These are phyloP conservation scores for Eucalyptus polyanthemos DNA, from an alignment of 345 rosid genomes.

Conservation along the genomic window DNA sequence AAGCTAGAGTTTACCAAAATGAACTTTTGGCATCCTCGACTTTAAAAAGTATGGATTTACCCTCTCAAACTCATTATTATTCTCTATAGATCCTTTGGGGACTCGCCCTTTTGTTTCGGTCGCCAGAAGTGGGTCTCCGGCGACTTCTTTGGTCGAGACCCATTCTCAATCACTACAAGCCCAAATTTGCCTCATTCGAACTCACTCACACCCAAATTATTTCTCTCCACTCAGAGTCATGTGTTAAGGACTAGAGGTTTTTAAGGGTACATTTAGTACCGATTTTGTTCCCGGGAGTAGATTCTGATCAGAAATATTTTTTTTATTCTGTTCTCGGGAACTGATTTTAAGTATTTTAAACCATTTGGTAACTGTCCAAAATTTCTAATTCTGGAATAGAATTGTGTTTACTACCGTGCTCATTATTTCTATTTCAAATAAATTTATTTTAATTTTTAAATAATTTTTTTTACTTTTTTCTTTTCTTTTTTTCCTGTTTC, in stretches of 20 bases:
- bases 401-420: no score
- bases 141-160: neutral
- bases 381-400: no score
- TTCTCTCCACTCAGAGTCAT: neutral
- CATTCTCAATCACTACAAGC: neutral
- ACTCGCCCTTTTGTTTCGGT: neutral
- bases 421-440: no score
- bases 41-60: neutral
- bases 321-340: fast-evolving
- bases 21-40: neutral
- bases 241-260: neutral
- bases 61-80: neutral
- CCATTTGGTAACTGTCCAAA: no score
- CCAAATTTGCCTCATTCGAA: neutral
- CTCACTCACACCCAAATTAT: neutral
- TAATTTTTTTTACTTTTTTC: no score
- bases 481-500: no score
- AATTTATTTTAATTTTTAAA: no score
- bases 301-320: no score
- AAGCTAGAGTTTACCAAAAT: neutral
- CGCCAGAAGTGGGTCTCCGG: neutral
- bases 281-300: fast-evolving
- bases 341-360: no score
- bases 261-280: neutral
- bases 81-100: neutral